phyloP scores from a whole-genome alignment of 2,329 filamentous ascomycete genomes.

The Botryotinia convoluta region DNA sequence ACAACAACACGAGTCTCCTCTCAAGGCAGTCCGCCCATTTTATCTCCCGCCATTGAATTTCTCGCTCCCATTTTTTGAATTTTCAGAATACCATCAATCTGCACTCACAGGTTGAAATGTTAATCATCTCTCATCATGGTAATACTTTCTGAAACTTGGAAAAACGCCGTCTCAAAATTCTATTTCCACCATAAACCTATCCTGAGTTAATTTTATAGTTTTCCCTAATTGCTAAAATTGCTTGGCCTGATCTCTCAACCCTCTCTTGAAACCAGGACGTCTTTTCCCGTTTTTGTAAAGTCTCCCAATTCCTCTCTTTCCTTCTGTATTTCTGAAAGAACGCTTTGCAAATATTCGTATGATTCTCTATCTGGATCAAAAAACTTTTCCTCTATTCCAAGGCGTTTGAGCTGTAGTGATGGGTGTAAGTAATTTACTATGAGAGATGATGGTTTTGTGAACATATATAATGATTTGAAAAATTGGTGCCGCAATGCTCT shows the following conservation, averaged over 20 bases:
- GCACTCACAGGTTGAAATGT: not conserved
- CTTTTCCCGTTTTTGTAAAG: not conserved
- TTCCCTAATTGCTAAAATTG: not conserved
- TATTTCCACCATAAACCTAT: not conserved
- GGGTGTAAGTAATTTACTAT: not conserved
- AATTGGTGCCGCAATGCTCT: not conserved
- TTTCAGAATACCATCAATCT: not conserved
- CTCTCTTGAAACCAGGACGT: not conserved
- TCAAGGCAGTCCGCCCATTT: too few relatives aligned
- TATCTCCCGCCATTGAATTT: not conserved
- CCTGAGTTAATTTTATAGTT: not conserved
- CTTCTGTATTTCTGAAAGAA: not conserved
- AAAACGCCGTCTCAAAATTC: not conserved
- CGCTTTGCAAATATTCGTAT: not conserved
- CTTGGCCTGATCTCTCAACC: not conserved
- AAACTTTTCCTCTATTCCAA: not conserved
- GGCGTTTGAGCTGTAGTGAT: not conserved
- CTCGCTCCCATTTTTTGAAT: rapidly evolving
- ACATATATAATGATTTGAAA: not conserved
- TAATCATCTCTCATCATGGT: not conserved
- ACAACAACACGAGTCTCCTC: not conserved
- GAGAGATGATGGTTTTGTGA: not conserved
- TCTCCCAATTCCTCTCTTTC: not conserved
- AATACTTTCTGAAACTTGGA: not conserved
- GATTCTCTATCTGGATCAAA: not conserved